phyloP scores from a whole-genome alignment of 495 filamentous ascomycete species.

The Neurospora sp. region DNA sequence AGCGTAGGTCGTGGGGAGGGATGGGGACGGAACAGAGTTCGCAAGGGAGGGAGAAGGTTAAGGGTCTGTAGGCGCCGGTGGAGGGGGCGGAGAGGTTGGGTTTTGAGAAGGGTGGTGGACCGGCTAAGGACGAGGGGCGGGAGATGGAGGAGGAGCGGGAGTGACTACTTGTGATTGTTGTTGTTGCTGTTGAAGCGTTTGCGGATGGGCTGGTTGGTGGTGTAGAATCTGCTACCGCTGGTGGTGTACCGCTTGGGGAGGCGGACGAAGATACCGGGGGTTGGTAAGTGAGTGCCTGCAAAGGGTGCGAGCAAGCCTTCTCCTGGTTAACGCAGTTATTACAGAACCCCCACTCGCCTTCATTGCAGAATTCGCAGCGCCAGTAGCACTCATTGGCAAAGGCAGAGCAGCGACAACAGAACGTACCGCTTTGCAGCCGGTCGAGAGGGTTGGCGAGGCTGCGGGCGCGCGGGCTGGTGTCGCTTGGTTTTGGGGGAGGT shows the following conservation, averaged over 20 bases:
- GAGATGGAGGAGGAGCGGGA: constrained; percentile 13
- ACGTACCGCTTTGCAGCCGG: constrained; percentile 67
- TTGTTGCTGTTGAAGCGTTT: background rate
- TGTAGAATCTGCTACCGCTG: background rate
- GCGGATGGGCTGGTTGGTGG: background rate
- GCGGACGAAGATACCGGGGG: background rate
- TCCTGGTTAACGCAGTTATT: constrained; percentile 70
- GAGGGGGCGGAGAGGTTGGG: constrained; percentile 9
- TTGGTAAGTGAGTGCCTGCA: constrained; percentile 52
- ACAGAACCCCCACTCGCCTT: constrained; percentile 90
- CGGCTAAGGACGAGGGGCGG: background rate
- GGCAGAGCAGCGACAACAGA: constrained; percentile 65
- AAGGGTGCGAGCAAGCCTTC: constrained; percentile 62
- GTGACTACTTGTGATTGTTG: constrained; percentile 6
- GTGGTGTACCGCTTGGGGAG: background rate
- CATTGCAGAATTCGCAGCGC: constrained; percentile 74
- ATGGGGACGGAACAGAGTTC: constrained; percentile 65
- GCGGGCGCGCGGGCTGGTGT: constrained; percentile 14
- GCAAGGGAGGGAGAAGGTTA: constrained; percentile 61
- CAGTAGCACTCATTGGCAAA: constrained; percentile 72
- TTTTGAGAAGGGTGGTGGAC: constrained; percentile 16
- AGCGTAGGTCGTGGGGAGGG: constrained; percentile 53
- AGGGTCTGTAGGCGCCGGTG: constrained; percentile 34
- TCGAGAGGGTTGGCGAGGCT: constrained; percentile 54
- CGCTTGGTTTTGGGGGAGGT: constrained; percentile 26